A percentile compares a stretch with the other conserved stretches of the same genome.
These are phyloP conservation scores for Caloboletus firmus DNA, from an alignment of 1,284 basidiomycete genomes.

Conservation along the genomic window DNA sequence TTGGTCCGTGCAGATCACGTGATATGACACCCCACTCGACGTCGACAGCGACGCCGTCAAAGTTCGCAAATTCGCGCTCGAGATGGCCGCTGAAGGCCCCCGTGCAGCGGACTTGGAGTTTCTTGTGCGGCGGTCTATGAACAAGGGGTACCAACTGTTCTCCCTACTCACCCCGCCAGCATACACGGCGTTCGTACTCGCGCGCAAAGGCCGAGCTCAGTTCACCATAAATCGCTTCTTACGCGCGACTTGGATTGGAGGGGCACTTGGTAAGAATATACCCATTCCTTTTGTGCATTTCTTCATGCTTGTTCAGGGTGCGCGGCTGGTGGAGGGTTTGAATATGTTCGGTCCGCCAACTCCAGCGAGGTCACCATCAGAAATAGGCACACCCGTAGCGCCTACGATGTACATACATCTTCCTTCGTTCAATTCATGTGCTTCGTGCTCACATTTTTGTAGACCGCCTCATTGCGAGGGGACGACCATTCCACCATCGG, in stretches of 20 bases:
- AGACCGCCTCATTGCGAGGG: slow-evolving; percentile 57
- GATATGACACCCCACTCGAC: slow-evolving; percentile 3
- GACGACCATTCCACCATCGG: slow-evolving; percentile 75
- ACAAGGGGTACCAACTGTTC: slow-evolving; percentile 61
- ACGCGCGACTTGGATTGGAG: slow-evolving; percentile 69
- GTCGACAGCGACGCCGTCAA: slow-evolving; percentile 11
- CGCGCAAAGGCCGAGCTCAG: slow-evolving; percentile 51
- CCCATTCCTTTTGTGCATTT: background rate
- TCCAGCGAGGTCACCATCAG: slow-evolving; percentile 42
- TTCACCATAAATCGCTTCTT: slow-evolving; percentile 60
- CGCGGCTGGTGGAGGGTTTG: slow-evolving; percentile 45
- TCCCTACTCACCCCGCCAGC: slow-evolving; percentile 61
- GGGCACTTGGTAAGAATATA: slow-evolving; percentile 44
- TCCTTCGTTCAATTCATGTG: background rate
- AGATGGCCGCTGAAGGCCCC: slow-evolving; percentile 17
- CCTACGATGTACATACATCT: slow-evolving; percentile 49
- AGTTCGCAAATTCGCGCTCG: background rate
- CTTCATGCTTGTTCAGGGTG: slow-evolving; percentile 26
- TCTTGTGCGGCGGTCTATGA: slow-evolving; percentile 62
- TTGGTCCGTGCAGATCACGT: slow-evolving; percentile 37
- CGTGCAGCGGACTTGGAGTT: slow-evolving; percentile 30
- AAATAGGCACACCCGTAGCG: slow-evolving; percentile 40
- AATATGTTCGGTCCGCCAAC: slow-evolving; percentile 45
- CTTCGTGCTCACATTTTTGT: slow-evolving; percentile 2
- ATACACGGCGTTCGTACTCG: slow-evolving; percentile 54